phyloP scores from a whole-genome alignment of 2,329 filamentous ascomycete genomes.

The Parafenestella ontariensis region DNA sequence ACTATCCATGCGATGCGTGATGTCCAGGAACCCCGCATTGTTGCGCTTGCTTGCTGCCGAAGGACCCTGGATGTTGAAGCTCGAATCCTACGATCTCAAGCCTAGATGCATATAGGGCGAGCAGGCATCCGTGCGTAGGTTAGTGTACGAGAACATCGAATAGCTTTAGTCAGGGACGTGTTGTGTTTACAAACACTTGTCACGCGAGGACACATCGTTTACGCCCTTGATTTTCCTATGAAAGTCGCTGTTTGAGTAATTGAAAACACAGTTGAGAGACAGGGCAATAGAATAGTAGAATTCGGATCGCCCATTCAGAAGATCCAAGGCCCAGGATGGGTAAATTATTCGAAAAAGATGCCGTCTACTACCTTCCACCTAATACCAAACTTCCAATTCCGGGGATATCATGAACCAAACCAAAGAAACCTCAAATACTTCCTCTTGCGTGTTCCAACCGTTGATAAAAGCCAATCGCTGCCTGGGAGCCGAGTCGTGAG shows the following conservation, averaged over 20 bases:
- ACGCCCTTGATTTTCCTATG: background rate
- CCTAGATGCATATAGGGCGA: background rate
- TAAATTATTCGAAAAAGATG: conserved; percentile 2
- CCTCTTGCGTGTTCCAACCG: background rate
- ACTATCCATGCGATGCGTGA: conserved; percentile 1
- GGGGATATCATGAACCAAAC: conserved; percentile 24
- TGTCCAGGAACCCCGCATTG: conserved; percentile 8
- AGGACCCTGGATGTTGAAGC: conserved; percentile 1
- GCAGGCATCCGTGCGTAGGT: background rate
- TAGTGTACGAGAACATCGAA: background rate
- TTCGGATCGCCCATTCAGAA: background rate
- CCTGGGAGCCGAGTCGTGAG: background rate
- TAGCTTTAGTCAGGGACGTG: background rate
- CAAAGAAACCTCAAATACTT: conserved; percentile 10
- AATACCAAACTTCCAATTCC: conserved; percentile 8
- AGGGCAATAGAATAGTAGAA: background rate
- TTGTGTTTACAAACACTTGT: background rate
- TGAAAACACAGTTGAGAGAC: background rate
- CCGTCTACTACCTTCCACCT: conserved; percentile 6
- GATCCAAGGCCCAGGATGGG: background rate
- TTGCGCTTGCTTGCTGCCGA: conserved; percentile 9
- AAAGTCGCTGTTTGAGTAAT: background rate
- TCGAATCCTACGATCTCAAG: background rate
- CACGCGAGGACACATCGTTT: background rate
- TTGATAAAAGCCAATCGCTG: background rate